Conservation (phyloP, 2,329 filamentous ascomycete genomes). For the Exophiala sp. region DNA sequence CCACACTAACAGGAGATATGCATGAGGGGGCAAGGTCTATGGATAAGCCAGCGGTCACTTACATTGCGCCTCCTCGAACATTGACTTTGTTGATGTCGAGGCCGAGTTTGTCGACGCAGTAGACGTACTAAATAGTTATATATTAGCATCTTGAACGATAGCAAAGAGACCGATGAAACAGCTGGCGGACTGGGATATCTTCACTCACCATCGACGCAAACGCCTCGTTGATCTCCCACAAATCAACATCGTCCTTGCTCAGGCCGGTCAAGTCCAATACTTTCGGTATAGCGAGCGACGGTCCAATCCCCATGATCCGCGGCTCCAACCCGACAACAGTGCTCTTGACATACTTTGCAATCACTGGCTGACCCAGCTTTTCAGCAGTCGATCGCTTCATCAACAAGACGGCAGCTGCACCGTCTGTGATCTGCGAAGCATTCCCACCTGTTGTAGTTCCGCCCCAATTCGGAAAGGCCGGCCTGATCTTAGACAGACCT, state of each 20-base stretch:
- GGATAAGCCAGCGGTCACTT: neutral
- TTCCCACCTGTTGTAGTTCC: slow-evolving; percentile 87
- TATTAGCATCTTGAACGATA: too few species aligned
- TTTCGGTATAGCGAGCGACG: slow-evolving; percentile 91
- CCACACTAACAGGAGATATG: neutral
- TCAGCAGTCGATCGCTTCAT: slow-evolving; percentile 92
- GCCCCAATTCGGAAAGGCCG: slow-evolving; percentile 85
- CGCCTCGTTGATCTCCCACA: slow-evolving; percentile 98
- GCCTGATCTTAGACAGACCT: slow-evolving; percentile 77
- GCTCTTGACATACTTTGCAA: slow-evolving; percentile 89
- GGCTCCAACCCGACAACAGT: slow-evolving; percentile 86
- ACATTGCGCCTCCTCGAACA: slow-evolving; percentile 89
- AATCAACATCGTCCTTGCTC: slow-evolving; percentile 82
- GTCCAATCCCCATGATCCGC: slow-evolving; percentile 92
- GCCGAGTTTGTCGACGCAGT: slow-evolving; percentile 82
- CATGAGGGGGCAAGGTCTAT: neutral
- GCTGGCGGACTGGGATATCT: neutral
- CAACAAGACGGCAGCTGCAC: slow-evolving; percentile 86
- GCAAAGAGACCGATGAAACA: neutral
- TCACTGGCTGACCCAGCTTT: slow-evolving; percentile 78
- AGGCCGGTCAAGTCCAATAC: slow-evolving; percentile 82
- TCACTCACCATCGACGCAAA: slow-evolving; percentile 65
- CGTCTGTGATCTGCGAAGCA: slow-evolving; percentile 90
- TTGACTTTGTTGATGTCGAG: slow-evolving; percentile 84
- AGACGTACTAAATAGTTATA: slow-evolving; percentile 76